Evolutionary conservation across 257 asterid genomes (phyloP), one percentile per base, ranked within the genome.

Genomic region (Coffea canephora): DNA sequence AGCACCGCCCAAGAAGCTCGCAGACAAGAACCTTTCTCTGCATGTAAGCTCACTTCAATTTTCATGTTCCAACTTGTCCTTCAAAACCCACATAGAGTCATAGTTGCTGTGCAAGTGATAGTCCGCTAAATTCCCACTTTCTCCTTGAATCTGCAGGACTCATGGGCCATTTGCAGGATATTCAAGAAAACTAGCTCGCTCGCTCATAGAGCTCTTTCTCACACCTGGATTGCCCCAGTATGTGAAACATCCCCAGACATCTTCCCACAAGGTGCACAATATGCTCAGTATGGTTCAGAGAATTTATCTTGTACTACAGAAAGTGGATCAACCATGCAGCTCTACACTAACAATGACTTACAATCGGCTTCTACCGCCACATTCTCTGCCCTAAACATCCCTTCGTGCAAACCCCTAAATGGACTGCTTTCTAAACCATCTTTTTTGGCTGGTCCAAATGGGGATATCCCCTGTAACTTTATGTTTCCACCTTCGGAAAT

Each of bases 151-250:
- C 39, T 39, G 39, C 90, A 92, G 97, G 97, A 92, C 69, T 85
- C 97, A 12, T 92, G 93, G 97, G 97, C 95, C 36, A 92, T 92
- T 39, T 92, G 97, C 84, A 87, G 95, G 89, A 92, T 92, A 52
- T 92, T 92, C 89, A 90, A 92, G 84, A 92, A 92, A 84, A 86
- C 87, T 0, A 90, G 70, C 77, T 89, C 93, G 25, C 75, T 82
- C 8, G 89, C 97, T 68, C 90, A 90, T 5, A 88, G 97, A 79
- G 88, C 90, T 16, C 86, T 90, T 57, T 83, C 93, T 45, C 89
- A 87, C 52, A 34, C 87, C 2, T 90, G 92, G 93, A 78, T 84
- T 3, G 65, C 84, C 7, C 87, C 91, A 36, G 67, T 87, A 25
- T 31, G 88, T 1, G 91, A 87, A 81, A 71, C 92, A 39, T 77